Base-by-base conservation (phyloP, 108 stramenopile species). In the Discostella stelligeroides region DNA sequence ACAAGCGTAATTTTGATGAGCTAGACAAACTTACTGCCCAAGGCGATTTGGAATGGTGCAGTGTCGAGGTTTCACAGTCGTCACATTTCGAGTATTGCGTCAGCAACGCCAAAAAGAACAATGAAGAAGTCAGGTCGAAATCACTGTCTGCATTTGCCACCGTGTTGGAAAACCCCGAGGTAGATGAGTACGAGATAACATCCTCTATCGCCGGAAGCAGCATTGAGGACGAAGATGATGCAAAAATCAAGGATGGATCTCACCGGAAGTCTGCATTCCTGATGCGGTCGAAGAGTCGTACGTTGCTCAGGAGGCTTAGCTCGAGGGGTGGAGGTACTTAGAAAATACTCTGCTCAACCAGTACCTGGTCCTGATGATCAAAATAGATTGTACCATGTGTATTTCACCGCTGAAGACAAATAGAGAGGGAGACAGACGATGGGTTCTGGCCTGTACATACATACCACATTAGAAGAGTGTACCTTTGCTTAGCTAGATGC, bases 21-120 rank as follows among this genome's bases (percentile, higher is more conserved):
- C 39, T 79, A 7, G 77, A 78, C 30, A 60, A 71, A 25, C 58
- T 30, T 15, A 61, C 70, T 23, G 47, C 58, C 20, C 63, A 71
- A 21, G 67, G 75, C 18, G 77, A 70, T 40, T 60, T 75, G 56
- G 77, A 79, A 61, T 70, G 41, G 63, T 72, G 62, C 55, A 70
- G 69, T 39, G 47, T 79, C 15, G 70, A 79, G 60, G 77, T 79
- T 3, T 54, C 70, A 58, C 77, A 76, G 17, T 68, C 69, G 21
- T 60, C 28, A 43, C 37, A 63, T 3, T 37, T 59, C 7, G 73
- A 63, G 23, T 58, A 27, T 18, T 63, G 58, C 17, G 21, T 23
- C 12, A 51, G 27, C 12, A 24, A 51, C 25, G 5, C 24, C 18
- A 8, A 23, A 20, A 27, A 53, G 23, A 14, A 15, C 15, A 28